phyloP scores from a whole-genome alignment of 1,284 basidiomycete genomes.

The Porogramme epimiltina region DNA sequence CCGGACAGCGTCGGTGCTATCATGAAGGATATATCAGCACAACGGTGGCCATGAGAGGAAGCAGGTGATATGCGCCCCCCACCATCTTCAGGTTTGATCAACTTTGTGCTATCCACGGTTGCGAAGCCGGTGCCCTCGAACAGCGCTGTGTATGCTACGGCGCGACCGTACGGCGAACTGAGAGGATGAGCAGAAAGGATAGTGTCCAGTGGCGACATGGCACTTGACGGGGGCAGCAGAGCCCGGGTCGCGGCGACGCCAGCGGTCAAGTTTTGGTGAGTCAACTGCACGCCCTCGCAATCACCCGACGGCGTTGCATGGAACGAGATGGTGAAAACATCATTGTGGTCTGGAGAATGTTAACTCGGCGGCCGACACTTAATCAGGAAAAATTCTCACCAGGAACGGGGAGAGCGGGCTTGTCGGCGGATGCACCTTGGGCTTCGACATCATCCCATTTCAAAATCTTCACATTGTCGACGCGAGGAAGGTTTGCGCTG shows the following conservation, averaged over 20 bases:
- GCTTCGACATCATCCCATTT: slow-evolving; percentile 67
- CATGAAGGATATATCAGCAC: neutral
- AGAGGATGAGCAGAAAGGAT: slow-evolving; percentile 72
- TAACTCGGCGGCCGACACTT: neutral
- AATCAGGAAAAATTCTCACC: slow-evolving; percentile 38
- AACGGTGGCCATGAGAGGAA: neutral
- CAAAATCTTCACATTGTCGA: slow-evolving; percentile 54
- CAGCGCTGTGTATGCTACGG: slow-evolving; percentile 74
- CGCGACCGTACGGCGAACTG: slow-evolving; percentile 70
- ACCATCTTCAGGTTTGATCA: slow-evolving; percentile 51
- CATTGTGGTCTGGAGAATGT: slow-evolving; percentile 47
- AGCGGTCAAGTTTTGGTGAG: slow-evolving; percentile 78
- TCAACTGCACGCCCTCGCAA: slow-evolving; percentile 63
- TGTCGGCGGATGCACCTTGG: slow-evolving; percentile 53
- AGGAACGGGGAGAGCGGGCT: slow-evolving; percentile 48
- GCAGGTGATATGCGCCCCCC: slow-evolving; percentile 20
- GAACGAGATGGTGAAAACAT: slow-evolving; percentile 71
- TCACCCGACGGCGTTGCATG: slow-evolving; percentile 53
- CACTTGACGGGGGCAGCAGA: slow-evolving; percentile 63
- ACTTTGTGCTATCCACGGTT: slow-evolving; percentile 56
- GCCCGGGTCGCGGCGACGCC: slow-evolving; percentile 73
- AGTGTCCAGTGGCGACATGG: slow-evolving; percentile 68
- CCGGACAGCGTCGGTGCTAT: slow-evolving; percentile 23
- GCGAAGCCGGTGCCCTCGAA: slow-evolving; percentile 74
- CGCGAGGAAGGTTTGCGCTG: slow-evolving; percentile 39